A percentile compares a stretch with the other conserved stretches of the same genome.
These are phyloP conservation scores for Fraxinus anomala DNA, from an alignment of 257 asterid genomes.

Conservation along the genomic window DNA sequence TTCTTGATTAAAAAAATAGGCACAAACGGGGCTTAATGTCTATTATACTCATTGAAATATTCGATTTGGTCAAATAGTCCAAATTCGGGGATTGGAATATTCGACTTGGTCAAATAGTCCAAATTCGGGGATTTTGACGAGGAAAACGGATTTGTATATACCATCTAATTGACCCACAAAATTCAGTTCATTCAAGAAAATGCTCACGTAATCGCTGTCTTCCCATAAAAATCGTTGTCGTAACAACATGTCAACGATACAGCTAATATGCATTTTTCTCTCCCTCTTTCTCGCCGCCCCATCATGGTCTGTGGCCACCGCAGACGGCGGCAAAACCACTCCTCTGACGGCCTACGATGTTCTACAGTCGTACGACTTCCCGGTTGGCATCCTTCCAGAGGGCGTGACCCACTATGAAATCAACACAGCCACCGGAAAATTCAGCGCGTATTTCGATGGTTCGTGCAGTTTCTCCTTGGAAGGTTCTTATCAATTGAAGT, in stretches of 20 bases:
- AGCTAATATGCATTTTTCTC: neutral
- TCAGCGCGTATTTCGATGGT: conserved; percentile 46
- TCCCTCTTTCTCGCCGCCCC: neutral
- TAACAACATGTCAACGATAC: neutral
- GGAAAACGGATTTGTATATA: neutral
- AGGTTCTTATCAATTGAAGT: conserved; percentile 62
- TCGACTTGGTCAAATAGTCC: no score
- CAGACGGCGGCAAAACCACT: neutral
- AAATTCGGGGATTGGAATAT: neutral
- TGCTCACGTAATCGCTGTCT: neutral
- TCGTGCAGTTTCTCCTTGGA: conserved; percentile 61
- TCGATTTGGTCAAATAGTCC: no score
- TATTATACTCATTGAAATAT: no score
- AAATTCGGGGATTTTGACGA: neutral
- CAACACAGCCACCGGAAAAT: conserved; percentile 62
- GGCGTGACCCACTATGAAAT: conserved; percentile 69
- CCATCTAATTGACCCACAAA: neutral
- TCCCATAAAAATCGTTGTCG: neutral
- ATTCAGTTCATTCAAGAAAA: neutral
- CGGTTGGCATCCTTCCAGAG: conserved; percentile 72
- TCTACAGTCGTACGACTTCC: conserved; percentile 60
- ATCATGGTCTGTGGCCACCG: neutral
- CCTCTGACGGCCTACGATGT: conserved; percentile 55
- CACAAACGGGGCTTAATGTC: no score
- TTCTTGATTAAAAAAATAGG: no score